These are phyloP conservation scores for Acacia concinna DNA, from an alignment of 331 rosid genomes.

Conservation along the genomic window DNA sequence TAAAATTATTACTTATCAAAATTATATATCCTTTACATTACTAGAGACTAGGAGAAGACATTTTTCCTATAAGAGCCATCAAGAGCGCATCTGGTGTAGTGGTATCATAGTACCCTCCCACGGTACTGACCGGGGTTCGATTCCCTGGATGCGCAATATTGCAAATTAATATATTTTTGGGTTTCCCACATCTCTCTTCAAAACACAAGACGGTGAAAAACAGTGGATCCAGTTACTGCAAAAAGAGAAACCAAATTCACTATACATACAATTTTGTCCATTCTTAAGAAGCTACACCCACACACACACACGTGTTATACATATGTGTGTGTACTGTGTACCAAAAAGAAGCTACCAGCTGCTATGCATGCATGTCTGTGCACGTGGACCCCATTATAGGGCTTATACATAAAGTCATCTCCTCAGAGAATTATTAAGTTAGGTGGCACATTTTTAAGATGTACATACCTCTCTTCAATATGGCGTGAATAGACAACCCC, in stretches of 20 bases:
- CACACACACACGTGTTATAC: background rate
- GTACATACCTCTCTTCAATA: slow-evolving; percentile 6
- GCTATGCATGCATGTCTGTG: background rate
- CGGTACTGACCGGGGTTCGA: slow-evolving; percentile 79
- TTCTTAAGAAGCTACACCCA: background rate
- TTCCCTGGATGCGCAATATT: slow-evolving; percentile 45
- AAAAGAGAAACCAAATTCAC: slow-evolving; percentile 3
- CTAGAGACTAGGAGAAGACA: background rate
- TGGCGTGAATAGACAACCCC: background rate
- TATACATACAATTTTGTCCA: slow-evolving; percentile 5
- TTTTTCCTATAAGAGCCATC: accelerated
- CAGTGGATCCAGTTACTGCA: background rate
- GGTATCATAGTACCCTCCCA: slow-evolving; percentile 80
- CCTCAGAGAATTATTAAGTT: slow-evolving; percentile 12
- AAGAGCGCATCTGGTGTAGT: slow-evolving; percentile 65
- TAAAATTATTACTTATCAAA: background rate
- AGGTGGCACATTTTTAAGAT: slow-evolving; percentile 15
- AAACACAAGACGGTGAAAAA: background rate
- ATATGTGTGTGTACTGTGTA: too few relatives aligned
- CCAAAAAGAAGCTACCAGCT: background rate
- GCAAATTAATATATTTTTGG: background rate
- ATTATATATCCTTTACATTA: background rate
- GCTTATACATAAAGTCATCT: slow-evolving; percentile 5
- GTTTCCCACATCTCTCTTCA: too few relatives aligned
- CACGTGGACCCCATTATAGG: slow-evolving; percentile 11